These are phyloP conservation scores for Albugo candida DNA, from an alignment of 352 stramenopile species.

Conservation along the genomic window DNA sequence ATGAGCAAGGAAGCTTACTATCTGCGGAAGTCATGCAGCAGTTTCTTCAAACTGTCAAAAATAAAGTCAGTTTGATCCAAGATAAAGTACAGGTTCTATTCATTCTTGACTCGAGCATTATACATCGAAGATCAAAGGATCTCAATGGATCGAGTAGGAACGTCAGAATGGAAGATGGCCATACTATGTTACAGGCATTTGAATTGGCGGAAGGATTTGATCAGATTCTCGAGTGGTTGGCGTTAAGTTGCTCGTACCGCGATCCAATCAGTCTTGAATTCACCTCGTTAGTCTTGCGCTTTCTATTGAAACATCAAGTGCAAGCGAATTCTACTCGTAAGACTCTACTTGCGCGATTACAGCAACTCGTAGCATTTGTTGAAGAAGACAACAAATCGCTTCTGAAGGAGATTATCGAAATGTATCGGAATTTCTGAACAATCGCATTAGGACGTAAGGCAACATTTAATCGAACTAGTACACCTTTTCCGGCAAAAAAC, in stretches of 20 bases:
- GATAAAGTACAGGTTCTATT: constrained; percentile 38
- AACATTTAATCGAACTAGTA: too few relatives aligned
- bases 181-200: constrained; percentile 16
- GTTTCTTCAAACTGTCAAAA: constrained; percentile 18
- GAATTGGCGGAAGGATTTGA: constrained; percentile 37
- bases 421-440: too few relatives aligned
- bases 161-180: constrained; percentile 6
- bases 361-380: too few relatives aligned
- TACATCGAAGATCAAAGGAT: not conserved
- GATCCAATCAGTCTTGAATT: too few relatives aligned
- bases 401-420: too few relatives aligned
- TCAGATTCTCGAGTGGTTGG: constrained; percentile 35
- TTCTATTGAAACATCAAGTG: too few relatives aligned
- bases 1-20: constrained; percentile 14
- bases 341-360: too few relatives aligned
- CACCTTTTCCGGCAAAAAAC: too few relatives aligned
- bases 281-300: too few relatives aligned
- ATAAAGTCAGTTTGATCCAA: constrained; percentile 20
- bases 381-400: too few relatives aligned
- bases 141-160: not conserved
- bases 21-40: constrained; percentile 16
- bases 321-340: too few relatives aligned
- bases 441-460: too few relatives aligned
- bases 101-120: constrained; percentile 20
- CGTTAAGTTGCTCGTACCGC: constrained; percentile 17